These are phyloP conservation scores for Chytriomyces hyalinus DNA, from an alignment of 192 early-diverging fungal genomes.

Conservation along the genomic window DNA sequence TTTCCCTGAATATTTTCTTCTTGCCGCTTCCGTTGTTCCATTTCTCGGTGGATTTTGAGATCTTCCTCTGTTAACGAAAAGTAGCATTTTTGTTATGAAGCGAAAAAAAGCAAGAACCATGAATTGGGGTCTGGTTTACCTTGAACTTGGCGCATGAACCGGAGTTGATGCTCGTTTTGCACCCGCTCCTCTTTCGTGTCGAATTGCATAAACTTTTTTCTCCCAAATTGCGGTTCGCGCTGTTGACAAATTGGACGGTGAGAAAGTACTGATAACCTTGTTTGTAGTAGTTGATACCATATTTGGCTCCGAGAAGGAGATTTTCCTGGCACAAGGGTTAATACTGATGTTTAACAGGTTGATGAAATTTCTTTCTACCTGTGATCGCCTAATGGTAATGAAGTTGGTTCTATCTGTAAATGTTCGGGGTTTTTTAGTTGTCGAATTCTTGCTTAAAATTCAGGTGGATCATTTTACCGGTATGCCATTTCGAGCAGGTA, in stretches of 20 bases:
- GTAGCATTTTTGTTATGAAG: neutral
- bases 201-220: neutral
- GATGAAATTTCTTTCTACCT: neutral
- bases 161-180: neutral
- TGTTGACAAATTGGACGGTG: neutral
- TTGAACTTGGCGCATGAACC: constrained; percentile 11
- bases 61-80: neutral
- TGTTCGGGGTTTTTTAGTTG: neutral
- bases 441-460: too few species aligned
- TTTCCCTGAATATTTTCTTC: constrained; percentile 23
- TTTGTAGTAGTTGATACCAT: neutral
- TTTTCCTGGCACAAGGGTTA: neutral
- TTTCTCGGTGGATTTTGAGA: constrained; percentile 4
- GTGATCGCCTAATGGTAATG: neutral
- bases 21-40: neutral
- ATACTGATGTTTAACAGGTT: neutral
- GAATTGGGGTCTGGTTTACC: neutral
- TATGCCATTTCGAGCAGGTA: too few species aligned
- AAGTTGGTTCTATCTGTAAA: neutral
- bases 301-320: neutral
- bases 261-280: neutral
- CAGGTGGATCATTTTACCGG: too few species aligned
- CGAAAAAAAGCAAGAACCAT: neutral
- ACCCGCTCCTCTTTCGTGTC: neutral
- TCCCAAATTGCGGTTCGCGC: constrained; percentile 8